Conservation (phyloP, 2,329 filamentous ascomycete species). For the Dothideomycetidae sp. region DNA sequence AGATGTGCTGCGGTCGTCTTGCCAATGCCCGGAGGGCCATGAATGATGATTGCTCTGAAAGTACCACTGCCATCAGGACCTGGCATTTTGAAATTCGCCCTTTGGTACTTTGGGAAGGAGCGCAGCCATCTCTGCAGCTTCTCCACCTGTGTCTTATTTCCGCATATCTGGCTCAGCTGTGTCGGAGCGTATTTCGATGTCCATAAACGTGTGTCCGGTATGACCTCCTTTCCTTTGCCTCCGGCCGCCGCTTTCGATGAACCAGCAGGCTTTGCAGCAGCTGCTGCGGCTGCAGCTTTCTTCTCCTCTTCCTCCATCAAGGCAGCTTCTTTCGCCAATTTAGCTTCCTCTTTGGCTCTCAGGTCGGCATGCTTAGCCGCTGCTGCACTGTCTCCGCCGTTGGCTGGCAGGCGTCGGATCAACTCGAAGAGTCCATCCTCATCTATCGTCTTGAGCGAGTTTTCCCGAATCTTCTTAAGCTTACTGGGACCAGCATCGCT, state of each 20-base stretch:
- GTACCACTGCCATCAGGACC: slow-evolving; percentile 74
- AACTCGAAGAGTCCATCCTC: slow-evolving; percentile 84
- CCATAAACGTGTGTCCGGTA: slow-evolving; percentile 57
- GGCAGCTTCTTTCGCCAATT: slow-evolving; percentile 62
- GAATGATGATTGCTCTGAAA: slow-evolving; percentile 83
- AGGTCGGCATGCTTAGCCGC: slow-evolving; percentile 77
- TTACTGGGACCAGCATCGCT: slow-evolving; percentile 88
- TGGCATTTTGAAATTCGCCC: slow-evolving; percentile 65
- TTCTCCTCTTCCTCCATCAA: slow-evolving; percentile 74
- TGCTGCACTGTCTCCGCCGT: slow-evolving; percentile 76
- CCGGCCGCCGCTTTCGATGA: slow-evolving; percentile 20
- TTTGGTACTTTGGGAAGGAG: slow-evolving; percentile 65
- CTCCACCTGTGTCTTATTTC: slow-evolving; percentile 82
- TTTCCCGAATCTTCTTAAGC: slow-evolving; percentile 65
- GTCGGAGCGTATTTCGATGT: slow-evolving; percentile 92
- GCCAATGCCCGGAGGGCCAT: slow-evolving; percentile 88
- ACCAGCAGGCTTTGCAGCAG: slow-evolving; percentile 34
- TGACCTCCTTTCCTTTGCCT: slow-evolving; percentile 19
- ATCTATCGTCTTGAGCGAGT: slow-evolving; percentile 80
- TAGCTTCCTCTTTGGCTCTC: slow-evolving; percentile 69
- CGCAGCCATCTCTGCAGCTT: slow-evolving; percentile 79
- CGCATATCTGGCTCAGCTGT: slow-evolving; percentile 74
- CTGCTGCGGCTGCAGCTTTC: slow-evolving; percentile 34
- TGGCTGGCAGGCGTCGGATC: slow-evolving; percentile 65
- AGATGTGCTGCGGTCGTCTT: slow-evolving; percentile 96